phyloP scores from a whole-genome alignment of 176 grass and related monocot species.

The Oryza glumipatula region DNA sequence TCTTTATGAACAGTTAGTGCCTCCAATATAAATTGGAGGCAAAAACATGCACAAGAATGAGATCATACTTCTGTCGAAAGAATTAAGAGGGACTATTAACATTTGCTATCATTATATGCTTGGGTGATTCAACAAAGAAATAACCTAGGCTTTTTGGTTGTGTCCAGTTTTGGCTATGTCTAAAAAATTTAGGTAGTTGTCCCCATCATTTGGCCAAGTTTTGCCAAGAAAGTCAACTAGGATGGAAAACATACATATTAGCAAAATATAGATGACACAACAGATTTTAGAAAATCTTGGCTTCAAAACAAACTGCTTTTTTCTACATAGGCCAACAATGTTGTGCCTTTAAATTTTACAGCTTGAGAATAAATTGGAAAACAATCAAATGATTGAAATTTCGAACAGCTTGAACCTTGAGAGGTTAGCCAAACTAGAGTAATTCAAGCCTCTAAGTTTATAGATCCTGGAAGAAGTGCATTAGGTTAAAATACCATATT shows the following conservation, averaged over 20 bases:
- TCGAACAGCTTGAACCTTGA: not conserved
- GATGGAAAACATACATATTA: not conserved
- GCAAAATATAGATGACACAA: not conserved
- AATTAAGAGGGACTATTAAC: not conserved
- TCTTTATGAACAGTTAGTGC: slow-evolving; percentile 9
- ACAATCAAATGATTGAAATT: not conserved
- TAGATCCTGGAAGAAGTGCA: not conserved
- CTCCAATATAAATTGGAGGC: slow-evolving; percentile 5
- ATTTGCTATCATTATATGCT: not conserved
- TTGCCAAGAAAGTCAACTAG: slow-evolving; percentile 22
- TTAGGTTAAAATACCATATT: not conserved
- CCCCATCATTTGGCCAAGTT: not conserved
- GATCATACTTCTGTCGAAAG: slow-evolving; percentile 18
- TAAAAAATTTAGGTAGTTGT: not conserved
- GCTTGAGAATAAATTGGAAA: not conserved
- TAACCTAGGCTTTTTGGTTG: not conserved
- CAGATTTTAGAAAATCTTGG: not conserved
- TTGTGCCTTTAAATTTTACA: not conserved
- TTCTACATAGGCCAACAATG: not conserved
- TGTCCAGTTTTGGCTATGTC: not conserved
- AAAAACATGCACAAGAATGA: slow-evolving; percentile 14
- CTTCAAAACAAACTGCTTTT: not conserved
- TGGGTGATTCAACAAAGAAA: not conserved
- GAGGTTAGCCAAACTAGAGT: not conserved
- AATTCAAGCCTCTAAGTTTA: slow-evolving; percentile 13